Base-by-base conservation (phyloP, 1,139 yeast species). In the Hansenula anomala region DNA sequence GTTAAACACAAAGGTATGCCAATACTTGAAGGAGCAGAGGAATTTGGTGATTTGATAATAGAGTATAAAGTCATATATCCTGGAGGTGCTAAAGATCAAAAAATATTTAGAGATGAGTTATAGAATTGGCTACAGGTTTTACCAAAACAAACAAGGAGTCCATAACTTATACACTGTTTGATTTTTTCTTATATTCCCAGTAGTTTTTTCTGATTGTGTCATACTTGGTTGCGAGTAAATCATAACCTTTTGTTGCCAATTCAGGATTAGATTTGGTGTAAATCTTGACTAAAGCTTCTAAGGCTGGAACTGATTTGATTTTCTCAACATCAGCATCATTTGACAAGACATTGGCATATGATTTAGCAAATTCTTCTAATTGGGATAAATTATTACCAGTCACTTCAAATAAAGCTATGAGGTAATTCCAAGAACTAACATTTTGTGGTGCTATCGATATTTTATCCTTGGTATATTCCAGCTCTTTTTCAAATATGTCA, bases 1-100 rank as follows among this genome's bases (percentile, higher is more conserved):
- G 48, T 90, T 26, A 64, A 67, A 45, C 89, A 85, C 13, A 80
- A 75, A 54, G 98, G 98, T 26, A 88, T 92, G 97, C 97, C 97
- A 2, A 48, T 69, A 13, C 47, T 53, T 13, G 71, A 69, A 32
- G 64, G 67, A 15, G 70, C 67, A 17, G 79, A 75, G 43, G 80
- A 71, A 44, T 75, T 60, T 58, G 98, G 97, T 26, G 87, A 88
- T 58, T 68, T 90, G 56, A 85, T 66, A 56, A 69, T 92, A 36
- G 83, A 80, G 47, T 87, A 85, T 59, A 71, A 66, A 41, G 79
- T 87, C 2, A 60, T 85, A 28, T 56, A 67, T 27, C 74, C 80
- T 2, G 72, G 66, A 16, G 67, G 60, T 4, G 56, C 53, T 6
- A 36, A 44, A 27, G 51, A 42, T 20, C 44, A 42, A 26, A 34